Evolutionary conservation across 129 eudicot genomes (phyloP), one percentile per base, ranked within the genome.

Genomic region (Solidago caesia): DNA sequence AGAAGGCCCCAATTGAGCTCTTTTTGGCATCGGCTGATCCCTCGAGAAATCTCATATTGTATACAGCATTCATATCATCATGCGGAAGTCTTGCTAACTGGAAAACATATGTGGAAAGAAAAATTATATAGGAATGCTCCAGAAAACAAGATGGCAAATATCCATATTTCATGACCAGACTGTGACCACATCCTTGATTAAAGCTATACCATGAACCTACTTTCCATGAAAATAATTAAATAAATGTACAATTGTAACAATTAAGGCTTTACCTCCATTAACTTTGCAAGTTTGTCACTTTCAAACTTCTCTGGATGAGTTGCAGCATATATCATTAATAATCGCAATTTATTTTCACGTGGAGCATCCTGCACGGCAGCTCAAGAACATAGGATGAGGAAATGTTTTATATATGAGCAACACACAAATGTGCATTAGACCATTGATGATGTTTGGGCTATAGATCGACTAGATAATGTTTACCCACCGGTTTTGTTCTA

Each of bases 291-390:
- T 79, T 84, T 90, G 47, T 80, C 96, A 11, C 84, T 73, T 71
- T 90, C 98, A 75, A 90, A 85, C 81, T 93, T 93, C 47, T 93
- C 96, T 64, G 91, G 89, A 63, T 94, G 82, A 56, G 80, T 74
- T 66, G 98, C 92, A 47, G 98, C 93, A 82, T 94, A 94, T 67
- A 94, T 84, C 97, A 94, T 90, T 83, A 94, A 69, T 47, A 94
- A 79, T 5, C 98, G 91, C 82, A 94, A 61, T 83, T 90, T 94
- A 80, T 82, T 79, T 84, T 94, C 98, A 76, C 85, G 86, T 2
- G 91, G 65, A 48, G 88, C 86, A 70, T 94, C 98, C 98, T 94
- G 84, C 83, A 84, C 43, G 66, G 67, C 16, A 21, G 57, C 60
- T 70, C 74, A 64, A 44, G 42, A 61, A n/a, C 52, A 39, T 68